These are phyloP conservation scores for Crassisporium funariophilum DNA, from an alignment of 768 basidiomycete genomes.

Conservation along the genomic window DNA sequence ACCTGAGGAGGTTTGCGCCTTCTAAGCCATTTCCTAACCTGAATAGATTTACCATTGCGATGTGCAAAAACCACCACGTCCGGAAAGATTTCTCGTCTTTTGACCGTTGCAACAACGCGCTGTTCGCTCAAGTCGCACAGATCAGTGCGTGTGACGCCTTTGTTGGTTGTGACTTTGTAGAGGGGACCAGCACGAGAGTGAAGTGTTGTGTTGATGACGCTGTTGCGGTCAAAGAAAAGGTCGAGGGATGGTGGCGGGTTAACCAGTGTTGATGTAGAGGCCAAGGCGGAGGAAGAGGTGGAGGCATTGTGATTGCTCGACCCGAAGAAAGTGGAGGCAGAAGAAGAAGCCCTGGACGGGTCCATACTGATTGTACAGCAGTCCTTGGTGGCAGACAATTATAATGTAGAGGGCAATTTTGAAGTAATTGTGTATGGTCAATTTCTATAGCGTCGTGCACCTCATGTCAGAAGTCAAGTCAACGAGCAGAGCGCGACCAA, in stretches of 20 bases:
- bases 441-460: too few species aligned
- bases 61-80: conserved; percentile 20
- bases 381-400: too few species aligned
- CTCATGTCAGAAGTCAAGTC: too few species aligned
- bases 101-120: conserved; percentile 15
- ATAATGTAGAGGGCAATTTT: too few species aligned
- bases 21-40: conserved; percentile 20
- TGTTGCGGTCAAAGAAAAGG: conserved; percentile 19
- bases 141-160: conserved; percentile 13
- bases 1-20: conserved; percentile 5
- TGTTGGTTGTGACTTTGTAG: conserved; percentile 17
- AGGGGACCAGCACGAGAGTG: conserved; percentile 9
- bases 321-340: not conserved
- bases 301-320: not conserved
- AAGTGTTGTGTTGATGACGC: conserved; percentile 15
- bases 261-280: conserved; percentile 19
- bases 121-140: conserved; percentile 14
- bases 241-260: conserved; percentile 13
- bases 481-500: too few species aligned
- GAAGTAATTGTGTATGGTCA: too few species aligned
- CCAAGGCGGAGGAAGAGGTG: not conserved
- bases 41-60: conserved; percentile 13
- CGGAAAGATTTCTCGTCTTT: conserved; percentile 20
- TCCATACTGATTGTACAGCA: too few species aligned
- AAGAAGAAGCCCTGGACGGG: conserved; percentile 4